phyloP scores from a whole-genome alignment of 805 yeast genomes.

The Candida sphagnicola region DNA sequence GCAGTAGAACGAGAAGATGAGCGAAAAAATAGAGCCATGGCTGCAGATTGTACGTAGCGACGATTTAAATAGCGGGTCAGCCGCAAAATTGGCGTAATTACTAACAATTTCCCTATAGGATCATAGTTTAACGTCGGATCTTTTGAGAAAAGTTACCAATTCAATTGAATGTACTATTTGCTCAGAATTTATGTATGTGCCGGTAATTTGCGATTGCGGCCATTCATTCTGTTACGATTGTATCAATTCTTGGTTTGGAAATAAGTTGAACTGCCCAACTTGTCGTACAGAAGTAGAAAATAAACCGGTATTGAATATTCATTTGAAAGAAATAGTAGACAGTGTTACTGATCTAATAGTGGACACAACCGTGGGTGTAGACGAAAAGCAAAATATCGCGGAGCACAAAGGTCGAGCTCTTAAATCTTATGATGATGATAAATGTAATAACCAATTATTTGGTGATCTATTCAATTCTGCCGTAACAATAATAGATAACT shows the following conservation, averaged over 20 bases:
- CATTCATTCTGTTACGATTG: constrained; percentile 72
- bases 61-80: too few relatives aligned
- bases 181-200: constrained; percentile 64
- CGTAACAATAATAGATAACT: constrained; percentile 51
- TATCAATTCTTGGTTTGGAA: constrained; percentile 57
- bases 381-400: constrained; percentile 18
- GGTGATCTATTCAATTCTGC: constrained; percentile 49
- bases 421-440: constrained; percentile 39
- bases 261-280: constrained; percentile 61
- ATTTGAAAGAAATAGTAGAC: constrained; percentile 44
- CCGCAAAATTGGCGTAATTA: too few relatives aligned
- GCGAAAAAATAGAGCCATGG: too few relatives aligned
- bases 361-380: constrained; percentile 23
- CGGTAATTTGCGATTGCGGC: constrained; percentile 64
- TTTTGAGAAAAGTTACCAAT: constrained; percentile 23
- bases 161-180: constrained; percentile 59
- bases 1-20: too few relatives aligned
- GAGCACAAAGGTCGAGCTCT: constrained; percentile 22
- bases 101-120: constrained; percentile 17
- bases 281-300: constrained; percentile 50
- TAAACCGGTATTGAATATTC: constrained; percentile 52
- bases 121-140: constrained; percentile 14
- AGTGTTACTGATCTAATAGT: constrained; percentile 35
- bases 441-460: constrained; percentile 37
- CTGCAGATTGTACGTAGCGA: too few relatives aligned